Evolutionary conservation across 108 stramenopile species (phyloP).

Genomic region (Nannochloropsis gaditana): DNA sequence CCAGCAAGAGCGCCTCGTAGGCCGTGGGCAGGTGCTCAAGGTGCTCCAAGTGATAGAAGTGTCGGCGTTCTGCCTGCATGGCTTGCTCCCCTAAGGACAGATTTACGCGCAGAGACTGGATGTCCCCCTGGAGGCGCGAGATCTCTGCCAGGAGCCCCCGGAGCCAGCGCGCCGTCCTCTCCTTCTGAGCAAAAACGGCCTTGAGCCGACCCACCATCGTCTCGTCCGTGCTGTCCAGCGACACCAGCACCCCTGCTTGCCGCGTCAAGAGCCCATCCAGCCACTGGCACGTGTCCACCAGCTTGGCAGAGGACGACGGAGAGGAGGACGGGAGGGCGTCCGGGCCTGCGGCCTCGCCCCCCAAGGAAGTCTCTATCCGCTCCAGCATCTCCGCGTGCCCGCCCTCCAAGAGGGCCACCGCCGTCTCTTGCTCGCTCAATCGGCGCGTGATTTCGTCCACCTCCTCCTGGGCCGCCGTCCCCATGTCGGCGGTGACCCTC

Average conservation of each 20-base stretch:
- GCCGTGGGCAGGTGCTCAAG: neutral
- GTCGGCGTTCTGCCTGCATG: neutral
- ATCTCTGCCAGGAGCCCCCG: neutral
- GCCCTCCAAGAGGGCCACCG: neutral
- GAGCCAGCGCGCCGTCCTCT: neutral
- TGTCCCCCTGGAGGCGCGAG: neutral
- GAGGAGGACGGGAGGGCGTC: neutral
- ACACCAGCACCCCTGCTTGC: neutral
- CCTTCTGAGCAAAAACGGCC: neutral
- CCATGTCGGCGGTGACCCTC: neutral
- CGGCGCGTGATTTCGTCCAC: neutral
- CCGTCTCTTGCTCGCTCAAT: neutral
- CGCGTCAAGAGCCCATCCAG: neutral
- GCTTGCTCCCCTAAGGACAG: constrained; percentile 3
- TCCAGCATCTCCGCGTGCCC: constrained; percentile 6
- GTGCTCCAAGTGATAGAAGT: neutral
- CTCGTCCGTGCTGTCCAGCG: neutral
- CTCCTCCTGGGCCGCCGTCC: neutral
- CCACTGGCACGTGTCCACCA: neutral
- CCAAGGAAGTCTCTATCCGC: neutral
- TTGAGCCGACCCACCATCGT: neutral
- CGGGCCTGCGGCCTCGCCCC: neutral
- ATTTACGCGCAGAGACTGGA: neutral
- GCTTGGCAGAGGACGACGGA: neutral
- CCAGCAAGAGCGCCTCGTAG: neutral